Evolutionary conservation across 306 rosid species (phyloP), one percentile per base, ranked within the genome.

Genomic region (Trichosanthes truncata): DNA sequence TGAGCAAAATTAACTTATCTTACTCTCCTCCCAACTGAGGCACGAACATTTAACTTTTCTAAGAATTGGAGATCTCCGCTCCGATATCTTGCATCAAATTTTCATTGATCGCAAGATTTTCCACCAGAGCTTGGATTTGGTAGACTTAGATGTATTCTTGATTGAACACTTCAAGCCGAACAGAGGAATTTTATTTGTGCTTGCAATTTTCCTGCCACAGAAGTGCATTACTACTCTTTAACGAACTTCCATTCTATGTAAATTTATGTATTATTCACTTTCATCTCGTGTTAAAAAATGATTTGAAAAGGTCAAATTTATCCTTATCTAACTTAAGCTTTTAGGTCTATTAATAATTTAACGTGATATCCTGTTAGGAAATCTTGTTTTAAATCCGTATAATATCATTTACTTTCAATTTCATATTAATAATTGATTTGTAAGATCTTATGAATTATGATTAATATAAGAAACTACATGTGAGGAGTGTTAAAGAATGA

Each of bases 61-160:
- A 23, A 73, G 77, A 73, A 73, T 48, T 73, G 59, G 77, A 56
- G 77, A 73, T 73, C 77, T 73, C 46, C 8, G 14, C 25, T 73
- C 20, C 59, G 8, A 14, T 29, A 46, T 45, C 59, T 73, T 31
- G 51, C 41, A 6, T 49, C 1, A 29, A 46, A 26, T 48, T 46
- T 46, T 26, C 23, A 25, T 45, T 48, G 77, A 48, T 25, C 23
- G 36, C 60, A 5, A 46, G 57, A 73, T 73, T 45, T 25, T 8
- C 41, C 14, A 14, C 53, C 12, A 15, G 77, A 15, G 77, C 38
- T 69, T 72, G 40, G 38, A 73, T 73, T 45, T 29, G 41, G n/a
- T 73, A 48, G 77, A 14, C 41, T 45, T 46, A 25, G 76, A 41
- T 41, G 55, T 69, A 69, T 43, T 69, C 35, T 73, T 26, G 41